phyloP scores from a whole-genome alignment of 2,329 filamentous ascomycete genomes.

The Lasiodiplodia citricola region DNA sequence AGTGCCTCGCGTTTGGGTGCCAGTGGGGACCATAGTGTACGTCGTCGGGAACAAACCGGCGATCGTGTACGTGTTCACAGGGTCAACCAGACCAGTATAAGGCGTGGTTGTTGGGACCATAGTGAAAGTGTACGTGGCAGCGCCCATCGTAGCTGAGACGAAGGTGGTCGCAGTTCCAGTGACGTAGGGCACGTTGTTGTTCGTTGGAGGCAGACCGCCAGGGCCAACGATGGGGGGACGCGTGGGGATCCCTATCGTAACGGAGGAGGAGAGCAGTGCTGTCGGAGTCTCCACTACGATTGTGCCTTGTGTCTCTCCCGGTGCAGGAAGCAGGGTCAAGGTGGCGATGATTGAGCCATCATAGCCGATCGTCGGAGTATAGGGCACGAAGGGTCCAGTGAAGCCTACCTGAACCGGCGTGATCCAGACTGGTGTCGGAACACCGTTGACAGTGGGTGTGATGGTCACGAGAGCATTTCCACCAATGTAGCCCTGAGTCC shows the following conservation, averaged over 20 bases:
- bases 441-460: neutral
- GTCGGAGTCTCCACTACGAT: conserved; percentile 3
- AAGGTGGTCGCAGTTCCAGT: neutral
- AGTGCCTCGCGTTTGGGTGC: neutral
- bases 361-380: neutral
- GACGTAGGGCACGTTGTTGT: neutral
- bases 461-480: neutral
- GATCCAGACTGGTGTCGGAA: neutral
- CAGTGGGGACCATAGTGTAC: neutral
- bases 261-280: neutral
- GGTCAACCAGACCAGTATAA: neutral
- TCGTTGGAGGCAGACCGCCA: neutral
- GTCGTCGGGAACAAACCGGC: neutral
- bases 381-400: neutral
- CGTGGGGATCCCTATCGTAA: neutral
- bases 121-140: neutral
- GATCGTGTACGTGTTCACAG: neutral
- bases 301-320: neutral
- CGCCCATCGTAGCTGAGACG: neutral
- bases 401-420: neutral
- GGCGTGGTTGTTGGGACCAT: neutral
- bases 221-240: neutral
- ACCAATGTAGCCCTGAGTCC: conserved; percentile 5
- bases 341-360: neutral
- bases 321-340: conserved; percentile 5